A percentile compares a stretch with the other conserved stretches of the same genome.
Conservation (phyloP, 257 asterid genomes). For the Solanum tacnaense region DNA sequence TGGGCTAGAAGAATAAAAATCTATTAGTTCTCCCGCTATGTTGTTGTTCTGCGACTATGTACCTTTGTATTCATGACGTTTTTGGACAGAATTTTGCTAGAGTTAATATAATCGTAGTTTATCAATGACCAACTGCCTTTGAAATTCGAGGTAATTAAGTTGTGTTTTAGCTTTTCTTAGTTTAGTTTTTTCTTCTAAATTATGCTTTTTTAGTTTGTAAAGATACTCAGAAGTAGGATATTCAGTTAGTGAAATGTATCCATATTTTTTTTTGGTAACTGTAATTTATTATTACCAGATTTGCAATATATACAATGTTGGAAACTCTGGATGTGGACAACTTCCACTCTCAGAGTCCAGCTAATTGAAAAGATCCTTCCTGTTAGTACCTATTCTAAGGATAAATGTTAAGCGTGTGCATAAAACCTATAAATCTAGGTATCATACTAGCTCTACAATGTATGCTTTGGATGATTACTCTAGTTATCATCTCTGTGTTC, state of each 20-base stretch:
- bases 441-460: too few species aligned
- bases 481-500: too few species aligned
- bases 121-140: not conserved
- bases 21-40: not conserved
- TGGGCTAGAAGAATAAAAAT: constrained; percentile 5
- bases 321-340: too few species aligned
- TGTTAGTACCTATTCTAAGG: too few species aligned
- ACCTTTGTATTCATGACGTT: not conserved
- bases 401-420: too few species aligned
- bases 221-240: not conserved
- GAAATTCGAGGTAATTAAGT: not conserved
- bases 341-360: too few species aligned
- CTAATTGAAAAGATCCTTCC: too few species aligned
- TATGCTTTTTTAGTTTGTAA: not conserved
- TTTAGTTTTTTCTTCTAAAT: not conserved
- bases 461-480: too few species aligned
- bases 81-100: not conserved
- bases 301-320: too few species aligned
- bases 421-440: too few species aligned
- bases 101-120: not conserved
- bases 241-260: not conserved
- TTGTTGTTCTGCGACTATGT: not conserved
- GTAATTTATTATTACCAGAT: too few species aligned
- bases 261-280: not conserved
- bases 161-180: not conserved